These are phyloP conservation scores for Melastoma malabathricum DNA, from an alignment of 345 rosid species.

Conservation along the genomic window DNA sequence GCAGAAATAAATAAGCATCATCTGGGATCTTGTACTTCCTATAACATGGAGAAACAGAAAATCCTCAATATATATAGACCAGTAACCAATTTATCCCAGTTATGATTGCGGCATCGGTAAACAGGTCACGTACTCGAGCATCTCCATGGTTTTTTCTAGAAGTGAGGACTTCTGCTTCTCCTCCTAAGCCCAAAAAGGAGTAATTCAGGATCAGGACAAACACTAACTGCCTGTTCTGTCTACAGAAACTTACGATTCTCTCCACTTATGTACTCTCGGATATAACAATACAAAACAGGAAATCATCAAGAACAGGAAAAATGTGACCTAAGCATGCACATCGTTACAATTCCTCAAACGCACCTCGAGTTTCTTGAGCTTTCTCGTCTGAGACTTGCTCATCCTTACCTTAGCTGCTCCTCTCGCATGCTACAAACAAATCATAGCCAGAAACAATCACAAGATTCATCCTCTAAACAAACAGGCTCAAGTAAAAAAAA, in stretches of 20 bases:
- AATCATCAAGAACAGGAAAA: too few relatives aligned
- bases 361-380: slow-evolving; percentile 67
- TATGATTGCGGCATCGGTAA: neutral
- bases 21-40: slow-evolving; percentile 65
- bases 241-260: neutral
- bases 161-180: slow-evolving; percentile 40
- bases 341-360: neutral
- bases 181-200: slow-evolving; percentile 26
- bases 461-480: too few relatives aligned
- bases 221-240: too few relatives aligned
- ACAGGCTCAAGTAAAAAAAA: too few relatives aligned
- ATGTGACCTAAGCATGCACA: neutral
- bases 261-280: neutral
- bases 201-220: slow-evolving; percentile 1
- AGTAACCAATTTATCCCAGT: neutral
- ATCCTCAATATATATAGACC: neutral
- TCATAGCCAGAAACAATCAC: neutral
- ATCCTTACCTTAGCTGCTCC: slow-evolving; percentile 9
- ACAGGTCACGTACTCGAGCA: slow-evolving; percentile 37
- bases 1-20: slow-evolving; percentile 44
- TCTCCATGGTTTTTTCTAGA: slow-evolving; percentile 30
- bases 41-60: slow-evolving; percentile 6
- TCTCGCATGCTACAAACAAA: slow-evolving; percentile 11
- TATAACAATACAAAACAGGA: neutral
- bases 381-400: slow-evolving; percentile 58